These are phyloP conservation scores for Urtica urens DNA, from an alignment of 306 rosid genomes.

Conservation along the genomic window DNA sequence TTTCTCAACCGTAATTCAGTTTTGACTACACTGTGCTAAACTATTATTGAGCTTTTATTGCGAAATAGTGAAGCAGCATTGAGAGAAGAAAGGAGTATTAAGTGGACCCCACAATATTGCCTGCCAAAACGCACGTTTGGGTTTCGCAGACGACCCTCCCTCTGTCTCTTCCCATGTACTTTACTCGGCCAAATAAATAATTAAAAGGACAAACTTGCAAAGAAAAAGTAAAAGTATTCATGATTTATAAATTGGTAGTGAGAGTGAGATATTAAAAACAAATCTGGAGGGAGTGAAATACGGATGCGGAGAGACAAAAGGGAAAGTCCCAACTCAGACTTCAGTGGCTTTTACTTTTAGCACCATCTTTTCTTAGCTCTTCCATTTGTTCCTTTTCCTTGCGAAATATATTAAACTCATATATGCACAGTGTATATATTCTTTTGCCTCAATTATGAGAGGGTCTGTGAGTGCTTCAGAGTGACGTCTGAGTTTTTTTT, in stretches of 20 bases:
- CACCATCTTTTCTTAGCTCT: constrained; percentile 13
- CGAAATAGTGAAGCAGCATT: too few relatives aligned
- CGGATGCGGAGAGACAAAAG: constrained; percentile 48
- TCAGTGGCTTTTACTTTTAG: constrained; percentile 6
- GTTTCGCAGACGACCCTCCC: constrained; percentile 18
- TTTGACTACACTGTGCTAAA: too few relatives aligned
- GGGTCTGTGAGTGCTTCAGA: not conserved
- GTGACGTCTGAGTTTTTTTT: not conserved
- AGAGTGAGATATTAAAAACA: too few relatives aligned
- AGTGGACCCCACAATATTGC: not conserved
- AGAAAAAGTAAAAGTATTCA: not conserved
- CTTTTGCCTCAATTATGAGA: constrained; percentile 6
- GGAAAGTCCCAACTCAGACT: constrained; percentile 23
- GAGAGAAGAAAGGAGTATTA: too few relatives aligned
- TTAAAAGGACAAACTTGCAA: not conserved
- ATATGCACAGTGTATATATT: constrained; percentile 1
- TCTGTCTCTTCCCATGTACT: constrained; percentile 26
- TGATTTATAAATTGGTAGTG: not conserved
- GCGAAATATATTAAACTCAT: not conserved
- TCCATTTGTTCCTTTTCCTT: not conserved
- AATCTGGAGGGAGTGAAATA: constrained; percentile 1
- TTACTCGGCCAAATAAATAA: constrained; percentile 4
- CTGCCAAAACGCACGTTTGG: constrained; percentile 30
- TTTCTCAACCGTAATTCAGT: too few relatives aligned
- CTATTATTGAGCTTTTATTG: too few relatives aligned